phyloP scores from a whole-genome alignment of 2,329 filamentous ascomycete genomes.

The Byssochlamys sp. region DNA sequence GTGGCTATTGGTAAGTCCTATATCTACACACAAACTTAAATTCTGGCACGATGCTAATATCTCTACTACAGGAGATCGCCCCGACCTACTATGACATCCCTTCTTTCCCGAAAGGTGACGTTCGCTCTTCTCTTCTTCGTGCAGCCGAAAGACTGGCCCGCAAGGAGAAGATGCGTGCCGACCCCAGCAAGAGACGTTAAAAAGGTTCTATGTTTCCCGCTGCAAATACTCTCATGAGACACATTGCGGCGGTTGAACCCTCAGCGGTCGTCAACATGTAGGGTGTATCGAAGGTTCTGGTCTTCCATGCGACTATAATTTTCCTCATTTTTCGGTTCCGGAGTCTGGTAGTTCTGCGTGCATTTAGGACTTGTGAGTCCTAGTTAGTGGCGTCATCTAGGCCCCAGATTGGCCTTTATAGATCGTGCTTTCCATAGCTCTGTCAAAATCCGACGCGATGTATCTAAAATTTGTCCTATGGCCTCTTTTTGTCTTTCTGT shows the following conservation, averaged over 20 bases:
- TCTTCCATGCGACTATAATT: conserved; percentile 3
- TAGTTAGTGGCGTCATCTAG: not conserved
- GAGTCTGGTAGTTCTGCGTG: not conserved
- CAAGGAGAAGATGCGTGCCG: conserved; percentile 42
- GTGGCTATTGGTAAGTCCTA: conserved; percentile 71
- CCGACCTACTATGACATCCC: conserved; percentile 83
- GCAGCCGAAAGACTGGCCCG: conserved; percentile 47
- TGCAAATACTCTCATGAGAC: not conserved
- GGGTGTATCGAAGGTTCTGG: not conserved
- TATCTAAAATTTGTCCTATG: not conserved
- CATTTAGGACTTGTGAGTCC: not conserved
- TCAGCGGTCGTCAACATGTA: not conserved
- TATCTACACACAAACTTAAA: conserved; percentile 3
- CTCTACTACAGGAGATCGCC: conserved; percentile 64
- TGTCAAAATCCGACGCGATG: not conserved
- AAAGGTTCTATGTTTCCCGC: not conserved
- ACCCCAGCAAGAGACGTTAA: conserved; percentile 24
- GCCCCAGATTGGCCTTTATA: not conserved
- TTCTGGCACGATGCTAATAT: conserved; percentile 20
- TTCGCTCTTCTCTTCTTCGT: conserved; percentile 57
- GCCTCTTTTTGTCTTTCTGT: not conserved
- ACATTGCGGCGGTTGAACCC: not conserved
- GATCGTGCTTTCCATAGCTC: not conserved
- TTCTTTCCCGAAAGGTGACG: conserved; percentile 73
- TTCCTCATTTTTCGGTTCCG: not conserved